Base-by-base conservation (phyloP, 352 stramenopile species). In the Globisporangium irregulare region DNA sequence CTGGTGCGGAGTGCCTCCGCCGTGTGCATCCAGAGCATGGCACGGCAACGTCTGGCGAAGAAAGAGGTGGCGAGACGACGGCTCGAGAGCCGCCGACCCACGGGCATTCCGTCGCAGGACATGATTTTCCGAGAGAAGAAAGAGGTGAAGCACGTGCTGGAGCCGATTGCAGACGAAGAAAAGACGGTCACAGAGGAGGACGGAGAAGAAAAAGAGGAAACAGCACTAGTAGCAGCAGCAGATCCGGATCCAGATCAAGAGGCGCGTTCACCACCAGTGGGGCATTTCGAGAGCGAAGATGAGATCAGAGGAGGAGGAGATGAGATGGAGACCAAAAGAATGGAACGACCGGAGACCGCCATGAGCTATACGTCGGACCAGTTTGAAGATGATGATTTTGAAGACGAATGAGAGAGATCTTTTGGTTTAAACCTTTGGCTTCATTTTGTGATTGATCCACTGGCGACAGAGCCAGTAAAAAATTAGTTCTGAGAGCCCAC, bases 311-410 rank as follows among this genome's bases (percentile, higher is more conserved):
- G 4, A 12, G 10, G 38, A 18, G 61, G 12, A 1, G 25, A 24
- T 10, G 58, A 62, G 4, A 20, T 8, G 4, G 36, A 20, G 51
- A 14, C 20, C 14, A 59, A 38, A 32, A 46, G 24, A 20, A 10
- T 27, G 14, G 22, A 55, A 36, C 69, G 82, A 9, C 82, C 82
- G 0, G 78, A 83, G 59, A 91, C 82, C 15, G 78, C 76, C 70
- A 78, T 80, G 79, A 89, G 79, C 60, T 87, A 91, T 64, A 70
- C 72, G 15, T 86, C 78, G 6, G 80, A 91, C 43, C 73, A 84
- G 65, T 91, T 91, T 41, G 82, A 91, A 55, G 75, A 89, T 36
- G 81, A 88, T 43, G 82, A 89, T 25, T 70, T 78, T 51, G 43
- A 60, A 36, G 34, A 66, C 4, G 64, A 69, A 38, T 70, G 73